Conservation (phyloP, 805 yeast species). For the Candida andamanensis region DNA sequence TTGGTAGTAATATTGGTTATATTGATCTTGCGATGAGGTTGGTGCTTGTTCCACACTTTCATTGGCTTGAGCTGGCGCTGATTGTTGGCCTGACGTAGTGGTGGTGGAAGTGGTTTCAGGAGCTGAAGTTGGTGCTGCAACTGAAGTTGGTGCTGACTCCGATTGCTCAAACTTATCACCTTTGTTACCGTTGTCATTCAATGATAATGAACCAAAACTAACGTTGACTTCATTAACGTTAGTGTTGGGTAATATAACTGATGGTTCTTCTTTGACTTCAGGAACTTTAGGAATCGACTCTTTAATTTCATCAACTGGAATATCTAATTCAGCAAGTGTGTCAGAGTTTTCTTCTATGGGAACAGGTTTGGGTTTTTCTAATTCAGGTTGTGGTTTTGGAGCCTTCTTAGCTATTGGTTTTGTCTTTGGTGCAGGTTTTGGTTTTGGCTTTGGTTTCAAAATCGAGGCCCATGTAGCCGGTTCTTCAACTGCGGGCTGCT, state of each 20-base stretch:
- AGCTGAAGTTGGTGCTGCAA: constrained; percentile 10
- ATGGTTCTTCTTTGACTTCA: constrained; percentile 24
- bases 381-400: constrained; percentile 10
- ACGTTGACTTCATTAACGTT: constrained; percentile 47
- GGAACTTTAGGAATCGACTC: constrained; percentile 14
- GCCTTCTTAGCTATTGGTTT: constrained; percentile 13
- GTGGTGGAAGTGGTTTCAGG: constrained; percentile 6
- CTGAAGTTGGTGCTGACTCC: constrained; percentile 15
- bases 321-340: constrained; percentile 5
- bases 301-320: constrained; percentile 12
- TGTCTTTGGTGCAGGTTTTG: constrained; percentile 20
- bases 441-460: constrained; percentile 46
- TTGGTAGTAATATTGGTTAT: constrained; percentile 18
- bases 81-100: too few relatives aligned
- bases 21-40: constrained; percentile 13
- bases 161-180: constrained; percentile 18
- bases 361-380: constrained; percentile 7
- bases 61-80: constrained; percentile 17
- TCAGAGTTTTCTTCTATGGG: neutral
- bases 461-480: constrained; percentile 62
- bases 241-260: constrained; percentile 50
- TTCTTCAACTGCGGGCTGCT: constrained; percentile 1
- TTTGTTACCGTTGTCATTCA: constrained; percentile 43
- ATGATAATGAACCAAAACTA: constrained; percentile 56
- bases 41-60: constrained; percentile 10